A percentile compares a stretch with the other conserved stretches of the same genome.
Evolutionary conservation across 2,329 filamentous ascomycete genomes (phyloP).

Genomic region (Hymenoscyphus occultus): DNA sequence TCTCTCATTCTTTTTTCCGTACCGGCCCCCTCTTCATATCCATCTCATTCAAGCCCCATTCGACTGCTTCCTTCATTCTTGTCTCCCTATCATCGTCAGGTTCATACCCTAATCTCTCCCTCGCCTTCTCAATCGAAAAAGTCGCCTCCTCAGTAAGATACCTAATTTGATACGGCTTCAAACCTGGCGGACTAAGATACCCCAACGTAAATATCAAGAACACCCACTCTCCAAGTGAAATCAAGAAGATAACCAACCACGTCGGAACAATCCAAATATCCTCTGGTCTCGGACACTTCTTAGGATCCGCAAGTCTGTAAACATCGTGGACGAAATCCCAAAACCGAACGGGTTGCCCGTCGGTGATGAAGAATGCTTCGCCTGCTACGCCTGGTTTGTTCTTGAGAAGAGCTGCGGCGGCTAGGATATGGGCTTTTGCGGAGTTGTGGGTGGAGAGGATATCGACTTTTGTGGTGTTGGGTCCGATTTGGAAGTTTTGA

Average conservation of each 20-base stretch:
- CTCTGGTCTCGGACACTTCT: not conserved
- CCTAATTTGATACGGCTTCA: constrained; percentile 3
- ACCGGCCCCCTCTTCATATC: not conserved
- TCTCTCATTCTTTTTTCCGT: not conserved
- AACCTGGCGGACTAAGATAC: not conserved
- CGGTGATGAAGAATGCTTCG: constrained; percentile 8
- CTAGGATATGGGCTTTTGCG: constrained; percentile 6
- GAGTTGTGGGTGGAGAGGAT: constrained; percentile 6
- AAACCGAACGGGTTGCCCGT: not conserved
- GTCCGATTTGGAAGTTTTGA: constrained; percentile 3
- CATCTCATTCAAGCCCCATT: not conserved
- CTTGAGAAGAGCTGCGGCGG: not conserved
- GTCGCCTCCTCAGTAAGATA: not conserved
- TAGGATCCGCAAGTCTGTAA: not conserved
- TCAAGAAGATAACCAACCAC: not conserved
- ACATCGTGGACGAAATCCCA: constrained; percentile 1
- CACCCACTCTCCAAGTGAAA: not conserved
- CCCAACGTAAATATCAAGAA: constrained; percentile 1
- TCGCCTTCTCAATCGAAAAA: constrained; percentile 9
- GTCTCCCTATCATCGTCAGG: constrained; percentile 2
- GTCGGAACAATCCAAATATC: not conserved
- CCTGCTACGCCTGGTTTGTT: not conserved
- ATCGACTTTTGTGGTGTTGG: not conserved
- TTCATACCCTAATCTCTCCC: constrained; percentile 6
- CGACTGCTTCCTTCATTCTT: constrained; percentile 1